These are phyloP conservation scores for Phytophthora europaea DNA, from an alignment of 352 stramenopile species.

Conservation along the genomic window DNA sequence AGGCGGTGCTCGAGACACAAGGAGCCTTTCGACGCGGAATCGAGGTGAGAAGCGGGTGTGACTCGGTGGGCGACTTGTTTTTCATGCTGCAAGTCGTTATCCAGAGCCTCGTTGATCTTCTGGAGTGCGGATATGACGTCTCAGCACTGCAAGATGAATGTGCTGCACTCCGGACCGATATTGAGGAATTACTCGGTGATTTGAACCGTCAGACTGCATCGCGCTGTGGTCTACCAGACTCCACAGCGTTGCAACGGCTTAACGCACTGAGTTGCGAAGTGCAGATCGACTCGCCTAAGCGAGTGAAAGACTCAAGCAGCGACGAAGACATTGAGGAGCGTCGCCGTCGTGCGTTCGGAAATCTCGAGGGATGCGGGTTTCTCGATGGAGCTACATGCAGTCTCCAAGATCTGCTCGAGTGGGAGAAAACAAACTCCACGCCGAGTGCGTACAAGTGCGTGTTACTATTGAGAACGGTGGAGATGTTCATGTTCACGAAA, in stretches of 20 bases:
- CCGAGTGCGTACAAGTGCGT: slow-evolving; percentile 25
- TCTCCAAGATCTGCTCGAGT: slow-evolving; percentile 17
- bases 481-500: slow-evolving; percentile 39
- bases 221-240: slow-evolving; percentile 9
- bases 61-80: background rate
- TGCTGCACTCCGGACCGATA: slow-evolving; percentile 4
- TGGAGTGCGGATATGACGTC: background rate
- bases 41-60: background rate
- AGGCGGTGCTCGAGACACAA: slow-evolving; percentile 10
- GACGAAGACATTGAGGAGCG: slow-evolving; percentile 22
- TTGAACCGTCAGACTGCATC: slow-evolving; percentile 20
- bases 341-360: slow-evolving; percentile 22
- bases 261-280: slow-evolving; percentile 8
- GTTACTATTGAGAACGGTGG: slow-evolving; percentile 39
- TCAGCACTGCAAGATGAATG: background rate
- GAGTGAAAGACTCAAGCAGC: background rate
- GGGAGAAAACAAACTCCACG: slow-evolving; percentile 12
- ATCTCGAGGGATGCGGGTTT: slow-evolving; percentile 31
- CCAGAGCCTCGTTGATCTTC: background rate
- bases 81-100: background rate
- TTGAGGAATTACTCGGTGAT: slow-evolving; percentile 26
- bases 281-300: slow-evolving; percentile 13
- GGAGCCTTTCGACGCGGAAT: background rate
- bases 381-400: slow-evolving; percentile 24
- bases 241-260: slow-evolving; percentile 13